Percentiles rank a stretch among this genome's conserved stretches.
Evolutionary conservation across 2,329 filamentous ascomycete species (phyloP).

Genomic region (Colletotrichum tabaci): DNA sequence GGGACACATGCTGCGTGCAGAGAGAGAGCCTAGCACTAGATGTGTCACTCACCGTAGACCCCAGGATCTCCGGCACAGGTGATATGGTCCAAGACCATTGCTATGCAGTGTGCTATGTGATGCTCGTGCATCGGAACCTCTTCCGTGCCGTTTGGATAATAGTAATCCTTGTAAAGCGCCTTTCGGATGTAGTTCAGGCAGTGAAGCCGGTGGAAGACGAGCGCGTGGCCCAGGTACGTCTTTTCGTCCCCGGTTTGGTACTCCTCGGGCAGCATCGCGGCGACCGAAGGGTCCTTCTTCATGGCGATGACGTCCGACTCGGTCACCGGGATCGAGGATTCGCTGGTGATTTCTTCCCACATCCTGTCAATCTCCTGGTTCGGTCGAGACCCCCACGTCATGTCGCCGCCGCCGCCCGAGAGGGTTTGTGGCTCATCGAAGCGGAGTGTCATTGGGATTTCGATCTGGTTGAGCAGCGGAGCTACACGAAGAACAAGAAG

Average conservation of each 20-base stretch:
- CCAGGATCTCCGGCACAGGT: constrained; percentile 29
- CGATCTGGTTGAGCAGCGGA: constrained; percentile 15
- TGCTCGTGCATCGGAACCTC: constrained; percentile 22
- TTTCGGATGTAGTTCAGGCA: constrained; percentile 32
- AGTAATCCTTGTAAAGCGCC: constrained; percentile 27
- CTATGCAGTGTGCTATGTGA: constrained; percentile 26
- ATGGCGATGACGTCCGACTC: constrained; percentile 9
- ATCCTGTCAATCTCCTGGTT: constrained; percentile 27
- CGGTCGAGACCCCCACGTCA: constrained; percentile 23
- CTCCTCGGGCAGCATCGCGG: constrained; percentile 22
- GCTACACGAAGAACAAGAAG: not conserved
- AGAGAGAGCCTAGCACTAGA: not conserved
- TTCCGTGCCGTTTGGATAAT: constrained; percentile 30
- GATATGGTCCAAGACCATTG: constrained; percentile 25
- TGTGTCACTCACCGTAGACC: constrained; percentile 21
- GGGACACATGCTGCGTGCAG: not conserved
- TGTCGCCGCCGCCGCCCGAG: constrained; percentile 13
- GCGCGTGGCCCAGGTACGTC: constrained; percentile 22
- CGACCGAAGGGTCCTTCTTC: constrained; percentile 24
- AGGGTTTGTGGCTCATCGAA: constrained; percentile 26
- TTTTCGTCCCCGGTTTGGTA: constrained; percentile 20
- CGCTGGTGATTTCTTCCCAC: constrained; percentile 21
- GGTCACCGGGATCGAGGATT: constrained; percentile 18
- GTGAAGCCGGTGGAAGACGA: constrained; percentile 27
- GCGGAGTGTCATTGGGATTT: constrained; percentile 10